Evolutionary conservation across 2,329 filamentous ascomycete genomes (phyloP), one percentile per base, ranked within the genome.

Genomic region (Penicillium sumatraense): DNA sequence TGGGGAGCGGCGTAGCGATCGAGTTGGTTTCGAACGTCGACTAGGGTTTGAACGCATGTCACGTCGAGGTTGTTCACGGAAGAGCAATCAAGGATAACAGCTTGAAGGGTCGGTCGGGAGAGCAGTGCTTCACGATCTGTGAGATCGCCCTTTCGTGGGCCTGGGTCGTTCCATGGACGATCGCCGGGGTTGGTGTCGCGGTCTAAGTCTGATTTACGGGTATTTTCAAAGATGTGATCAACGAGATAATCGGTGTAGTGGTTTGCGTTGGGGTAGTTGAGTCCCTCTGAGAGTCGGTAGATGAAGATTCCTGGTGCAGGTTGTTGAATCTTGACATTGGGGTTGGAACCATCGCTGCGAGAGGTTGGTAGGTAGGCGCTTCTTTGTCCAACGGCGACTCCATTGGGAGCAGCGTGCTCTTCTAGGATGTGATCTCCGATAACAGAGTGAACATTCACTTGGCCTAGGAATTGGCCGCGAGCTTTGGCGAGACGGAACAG

Each of bases 301-400:
- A 97, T 95, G 75, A 96, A 96, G 59, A 97, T 82, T 29, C 93
- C 93, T 1, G 92, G 92, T 64, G 93, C 90, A 1, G 93, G 91
- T 41, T 83, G 85, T 54, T 89, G 81, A 14, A 95, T 79, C n/a
- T 87, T 82, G 44, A 96, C 81, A 21, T 86, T 81, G 0, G 92
- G 91, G 71, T 96, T 96, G 1, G 89, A 91, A 26, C 92, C 91
- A 68, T 96, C 92, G n/a, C 80, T 80, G 68, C 93, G 90, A 59
- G 89, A 85, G 47, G 96, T 80, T 0, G 93, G 93, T 11, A 97
- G 75, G 80, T 93, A 97, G n/a, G 96, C 42, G 11, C 13, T 18
- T 21, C 26, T 13, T 46, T 7, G 16, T 10, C 26, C 27, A 23
- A 31, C 9, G 16, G 24, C 24, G 2, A 29, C 7, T 11, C 40